Conservation (phyloP, 768 basidiomycete species). For the Sporobolomyces phaffii region DNA sequence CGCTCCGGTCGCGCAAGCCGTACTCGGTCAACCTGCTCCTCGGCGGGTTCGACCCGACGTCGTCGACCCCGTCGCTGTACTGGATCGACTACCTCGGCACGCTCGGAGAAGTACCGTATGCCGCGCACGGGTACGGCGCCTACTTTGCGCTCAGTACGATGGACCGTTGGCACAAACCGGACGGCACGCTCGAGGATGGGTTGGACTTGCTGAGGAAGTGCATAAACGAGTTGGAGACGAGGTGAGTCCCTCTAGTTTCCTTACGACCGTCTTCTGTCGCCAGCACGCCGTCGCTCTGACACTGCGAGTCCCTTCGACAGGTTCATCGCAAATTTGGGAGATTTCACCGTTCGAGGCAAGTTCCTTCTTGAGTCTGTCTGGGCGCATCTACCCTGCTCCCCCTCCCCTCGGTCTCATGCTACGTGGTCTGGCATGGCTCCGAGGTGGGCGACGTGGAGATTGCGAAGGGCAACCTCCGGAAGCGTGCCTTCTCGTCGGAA, state of each 20-base stretch:
- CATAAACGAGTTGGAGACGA: conserved; percentile 78
- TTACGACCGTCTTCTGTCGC: not conserved
- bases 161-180: conserved; percentile 88
- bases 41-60: conserved; percentile 79
- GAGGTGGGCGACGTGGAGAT: too few relatives aligned
- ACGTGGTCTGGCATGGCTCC: too few relatives aligned
- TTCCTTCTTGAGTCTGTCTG: too few relatives aligned
- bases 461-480: too few relatives aligned
- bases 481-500: too few relatives aligned
- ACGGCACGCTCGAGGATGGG: conserved; percentile 76
- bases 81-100: conserved; percentile 98
- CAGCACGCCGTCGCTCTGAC: too few relatives aligned
- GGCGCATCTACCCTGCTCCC: too few relatives aligned
- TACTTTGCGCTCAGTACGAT: conserved; percentile 89
- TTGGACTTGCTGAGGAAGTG: conserved; percentile 76
- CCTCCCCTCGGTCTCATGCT: too few relatives aligned
- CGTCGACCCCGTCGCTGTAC: conserved; percentile 66
- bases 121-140: conserved; percentile 88
- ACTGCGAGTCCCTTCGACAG: too few relatives aligned
- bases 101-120: conserved; percentile 78
- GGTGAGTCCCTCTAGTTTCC: too few relatives aligned
- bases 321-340: conserved; percentile 32
- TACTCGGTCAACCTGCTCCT: conserved; percentile 89
- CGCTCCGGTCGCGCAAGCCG: conserved; percentile 75
- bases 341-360: conserved; percentile 32